These are phyloP conservation scores for Westerdykella ornata DNA, from an alignment of 2,329 filamentous ascomycete species.

Conservation along the genomic window DNA sequence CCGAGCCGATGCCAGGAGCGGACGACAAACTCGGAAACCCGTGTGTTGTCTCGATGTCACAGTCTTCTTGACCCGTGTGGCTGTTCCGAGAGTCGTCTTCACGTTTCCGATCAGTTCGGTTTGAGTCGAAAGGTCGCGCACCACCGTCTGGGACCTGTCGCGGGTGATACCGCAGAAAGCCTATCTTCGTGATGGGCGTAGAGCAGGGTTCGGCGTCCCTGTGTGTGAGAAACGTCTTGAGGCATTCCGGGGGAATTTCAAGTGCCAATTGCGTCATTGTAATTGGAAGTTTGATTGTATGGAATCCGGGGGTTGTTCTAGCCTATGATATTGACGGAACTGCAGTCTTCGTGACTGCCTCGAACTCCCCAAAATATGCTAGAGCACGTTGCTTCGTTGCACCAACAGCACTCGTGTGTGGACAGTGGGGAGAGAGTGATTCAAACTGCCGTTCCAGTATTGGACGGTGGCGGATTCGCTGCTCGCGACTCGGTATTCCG, in stretches of 20 bases:
- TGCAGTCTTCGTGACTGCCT: constrained; percentile 1
- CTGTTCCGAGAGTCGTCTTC: not conserved
- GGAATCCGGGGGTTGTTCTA: not conserved
- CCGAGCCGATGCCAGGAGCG: too few relatives aligned
- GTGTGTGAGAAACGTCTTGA: constrained; percentile 9
- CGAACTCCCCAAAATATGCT: constrained; percentile 37
- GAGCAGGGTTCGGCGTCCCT: constrained; percentile 13
- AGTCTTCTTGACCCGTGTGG: constrained; percentile 3
- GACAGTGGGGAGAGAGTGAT: constrained; percentile 39
- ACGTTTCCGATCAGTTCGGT: not conserved
- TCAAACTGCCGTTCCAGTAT: constrained; percentile 18
- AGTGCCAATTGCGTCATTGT: not conserved
- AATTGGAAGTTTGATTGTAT: constrained; percentile 1
- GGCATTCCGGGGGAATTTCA: constrained; percentile 4
- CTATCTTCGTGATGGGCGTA: not conserved
- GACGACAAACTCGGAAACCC: not conserved
- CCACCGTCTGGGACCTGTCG: constrained; percentile 5
- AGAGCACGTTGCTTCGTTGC: constrained; percentile 37
- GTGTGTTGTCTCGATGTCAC: constrained; percentile 4
- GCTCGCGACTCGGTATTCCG: constrained; percentile 17
- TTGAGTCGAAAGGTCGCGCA: constrained; percentile 2
- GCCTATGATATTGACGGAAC: not conserved
- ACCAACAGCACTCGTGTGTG: constrained; percentile 37
- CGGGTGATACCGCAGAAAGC: constrained; percentile 2
- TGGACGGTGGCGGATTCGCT: constrained; percentile 26